Base-by-base conservation (phyloP, 2,329 filamentous ascomycete species). In the Aspergillus carbonarius region DNA sequence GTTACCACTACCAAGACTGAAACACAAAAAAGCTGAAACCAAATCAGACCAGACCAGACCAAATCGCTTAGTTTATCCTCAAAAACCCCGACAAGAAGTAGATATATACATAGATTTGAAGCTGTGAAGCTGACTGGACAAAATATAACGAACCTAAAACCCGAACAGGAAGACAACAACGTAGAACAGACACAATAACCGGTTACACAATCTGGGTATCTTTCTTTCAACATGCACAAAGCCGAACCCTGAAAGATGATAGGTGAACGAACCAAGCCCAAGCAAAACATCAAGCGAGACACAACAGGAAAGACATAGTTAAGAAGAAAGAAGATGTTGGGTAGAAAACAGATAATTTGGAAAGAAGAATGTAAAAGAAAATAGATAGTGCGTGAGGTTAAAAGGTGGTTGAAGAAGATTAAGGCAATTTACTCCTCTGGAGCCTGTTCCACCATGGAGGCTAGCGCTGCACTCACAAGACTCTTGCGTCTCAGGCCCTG, bases 381-480 rank as follows among this genome's bases (percentile, higher is more conserved):
- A 40, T 17, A 15, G 15, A 49, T 34, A 27, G 15, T 27, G 10
- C 7, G 51, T 37, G 47, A 54, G 48, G 6, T 8, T 4, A 6
- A 23, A 13, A 20, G 5, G 30, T 1, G 30, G 7, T 32, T 27
- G 5, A 34, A 15, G 17, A 25, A 27, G 25, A 25, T 20, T 25
- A 5, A 13, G 25, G 20, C 39, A 2, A 2, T 17, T n/a, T 48
- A 27, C 44, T 48, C 44, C 13, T 60, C 59, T 3, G 30, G 54
- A 23, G 46, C 60, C 30, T 52, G 60, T 55, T 72, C 71, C 25
- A 68, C 68, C 60, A 75, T 69, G 13, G 72, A 74, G 9, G 73
- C 73, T 63, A 76, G 62, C 40, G 73, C 73, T 12, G 74, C 72
- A 65, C 69, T 75, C 8, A 76, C 74, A 40, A 76, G 62, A 53